Evolutionary conservation across 805 yeast genomes (phyloP).

Genomic region (Lipomyces sp.): DNA sequence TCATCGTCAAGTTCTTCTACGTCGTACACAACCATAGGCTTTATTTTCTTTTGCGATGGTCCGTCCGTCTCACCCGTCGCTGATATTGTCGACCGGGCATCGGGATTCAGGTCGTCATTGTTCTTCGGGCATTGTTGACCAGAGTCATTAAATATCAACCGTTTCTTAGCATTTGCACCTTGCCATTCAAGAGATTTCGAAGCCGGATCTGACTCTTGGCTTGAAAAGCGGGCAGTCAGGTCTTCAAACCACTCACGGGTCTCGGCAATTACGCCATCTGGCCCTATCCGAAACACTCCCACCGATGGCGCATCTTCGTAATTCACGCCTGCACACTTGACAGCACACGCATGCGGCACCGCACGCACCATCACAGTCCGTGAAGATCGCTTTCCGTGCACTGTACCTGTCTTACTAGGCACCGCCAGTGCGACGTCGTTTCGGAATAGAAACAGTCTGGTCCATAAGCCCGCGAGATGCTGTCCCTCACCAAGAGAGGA

Average conservation of each 20-base stretch:
- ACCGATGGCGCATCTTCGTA: slow-evolving; percentile 21
- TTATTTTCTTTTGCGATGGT: neutral
- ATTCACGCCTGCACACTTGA: slow-evolving; percentile 30
- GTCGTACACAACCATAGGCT: slow-evolving; percentile 2
- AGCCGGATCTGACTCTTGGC: neutral
- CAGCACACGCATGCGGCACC: slow-evolving; percentile 32
- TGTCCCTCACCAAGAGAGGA: slow-evolving; percentile 30
- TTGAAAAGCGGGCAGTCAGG: neutral
- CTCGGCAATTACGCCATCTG: slow-evolving; percentile 18
- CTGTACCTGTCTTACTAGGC: neutral
- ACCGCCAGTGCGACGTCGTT: slow-evolving; percentile 22
- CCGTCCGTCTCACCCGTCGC: neutral
- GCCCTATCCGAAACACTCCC: slow-evolving; percentile 22
- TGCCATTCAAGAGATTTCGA: neutral
- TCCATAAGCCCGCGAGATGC: slow-evolving; percentile 22
- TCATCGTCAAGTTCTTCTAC: neutral
- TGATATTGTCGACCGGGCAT: neutral
- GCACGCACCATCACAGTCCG: slow-evolving; percentile 15
- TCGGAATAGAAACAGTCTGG: slow-evolving; percentile 25
- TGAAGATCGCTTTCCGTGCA: neutral
- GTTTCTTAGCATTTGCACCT: neutral
- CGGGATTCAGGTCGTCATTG: neutral
- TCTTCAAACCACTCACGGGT: slow-evolving; percentile 20
- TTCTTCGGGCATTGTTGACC: neutral
- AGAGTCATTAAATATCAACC: neutral